Percentiles rank a stretch among this genome's conserved stretches.
These are phyloP conservation scores for Paramecium biaurelia DNA, from an alignment of 73 alveolate genomes.

Conservation along the genomic window DNA sequence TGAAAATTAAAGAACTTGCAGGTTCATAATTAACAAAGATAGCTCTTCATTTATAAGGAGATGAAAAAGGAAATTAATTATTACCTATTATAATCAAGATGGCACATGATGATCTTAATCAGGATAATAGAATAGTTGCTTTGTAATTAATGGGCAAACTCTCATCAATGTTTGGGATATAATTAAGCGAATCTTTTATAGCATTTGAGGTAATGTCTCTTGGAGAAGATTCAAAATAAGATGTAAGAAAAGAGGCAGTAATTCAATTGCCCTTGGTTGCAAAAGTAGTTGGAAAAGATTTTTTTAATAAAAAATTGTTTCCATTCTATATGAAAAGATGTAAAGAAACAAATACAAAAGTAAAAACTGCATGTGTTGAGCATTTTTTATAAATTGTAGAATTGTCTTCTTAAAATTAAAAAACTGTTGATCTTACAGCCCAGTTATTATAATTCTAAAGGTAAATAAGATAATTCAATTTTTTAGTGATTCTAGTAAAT, in stretches of 20 bases:
- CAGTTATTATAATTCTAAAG: background rate
- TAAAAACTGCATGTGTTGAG: conserved; percentile 74
- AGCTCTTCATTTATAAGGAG: conserved; percentile 51
- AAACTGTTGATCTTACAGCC: background rate
- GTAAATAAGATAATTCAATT: background rate
- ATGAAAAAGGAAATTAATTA: conserved; percentile 59
- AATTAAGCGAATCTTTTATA: conserved; percentile 63
- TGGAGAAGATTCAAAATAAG: conserved; percentile 71
- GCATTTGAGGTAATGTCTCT: conserved; percentile 74
- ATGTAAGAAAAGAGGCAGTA: conserved; percentile 73
- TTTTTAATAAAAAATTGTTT: conserved; percentile 67
- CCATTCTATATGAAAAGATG: conserved; percentile 76
- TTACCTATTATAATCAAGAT: conserved; percentile 58
- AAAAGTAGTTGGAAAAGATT: conserved; percentile 65
- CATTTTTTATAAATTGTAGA: conserved; percentile 68
- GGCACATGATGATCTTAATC: conserved; percentile 70
- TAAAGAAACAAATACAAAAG: conserved; percentile 72
- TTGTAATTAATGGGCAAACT: conserved; percentile 66
- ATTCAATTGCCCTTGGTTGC: conserved; percentile 64
- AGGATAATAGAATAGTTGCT: conserved; percentile 66
- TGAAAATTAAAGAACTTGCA: conserved; percentile 57
- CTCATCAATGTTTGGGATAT: conserved; percentile 66
- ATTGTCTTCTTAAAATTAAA: conserved; percentile 12
- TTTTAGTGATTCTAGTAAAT: conserved; percentile 56
- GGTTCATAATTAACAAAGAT: conserved; percentile 30